Evolutionary conservation across 306 rosid species (phyloP).

Genomic region (Cucurbita moschata): DNA sequence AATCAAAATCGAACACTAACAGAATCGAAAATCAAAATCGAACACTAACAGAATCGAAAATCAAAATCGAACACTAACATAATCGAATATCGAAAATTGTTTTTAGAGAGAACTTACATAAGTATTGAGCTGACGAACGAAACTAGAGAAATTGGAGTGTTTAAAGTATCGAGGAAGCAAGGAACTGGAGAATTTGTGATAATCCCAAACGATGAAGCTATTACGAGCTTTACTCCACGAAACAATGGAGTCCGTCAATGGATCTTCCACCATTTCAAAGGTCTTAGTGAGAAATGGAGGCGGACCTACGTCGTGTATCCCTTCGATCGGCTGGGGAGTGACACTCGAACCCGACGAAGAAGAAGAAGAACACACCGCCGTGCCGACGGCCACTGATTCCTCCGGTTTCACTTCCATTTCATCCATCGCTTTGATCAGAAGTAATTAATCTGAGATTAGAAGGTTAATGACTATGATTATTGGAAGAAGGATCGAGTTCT

Average conservation of each 20-base stretch:
- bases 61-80: too few species aligned
- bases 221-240: constrained; percentile 85
- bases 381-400: constrained; percentile 21
- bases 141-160: constrained; percentile 85
- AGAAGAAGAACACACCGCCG: constrained; percentile 9
- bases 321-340: constrained; percentile 66
- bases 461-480: not conserved
- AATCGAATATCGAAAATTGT: too few species aligned
- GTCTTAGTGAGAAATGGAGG: constrained; percentile 90
- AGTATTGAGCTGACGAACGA: constrained; percentile 92
- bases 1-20: too few species aligned
- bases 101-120: constrained; percentile 38
- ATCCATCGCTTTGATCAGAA: constrained; percentile 19
- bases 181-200: constrained; percentile 42
- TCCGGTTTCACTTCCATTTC: constrained; percentile 36
- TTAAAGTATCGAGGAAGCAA: constrained; percentile 87
- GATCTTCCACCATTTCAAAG: constrained; percentile 86
- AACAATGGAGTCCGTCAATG: constrained; percentile 62
- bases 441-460: not conserved
- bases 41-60: too few species aligned
- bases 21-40: too few species aligned
- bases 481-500: not conserved
- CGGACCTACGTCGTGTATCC: constrained; percentile 63
- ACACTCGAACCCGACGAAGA: constrained; percentile 37
- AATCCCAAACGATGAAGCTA: constrained; percentile 91